A percentile compares a stretch with the other conserved stretches of the same genome.
These are phyloP conservation scores for Purpureocillium takamizusanense DNA, from an alignment of 2,329 filamentous ascomycete species.

Conservation along the genomic window DNA sequence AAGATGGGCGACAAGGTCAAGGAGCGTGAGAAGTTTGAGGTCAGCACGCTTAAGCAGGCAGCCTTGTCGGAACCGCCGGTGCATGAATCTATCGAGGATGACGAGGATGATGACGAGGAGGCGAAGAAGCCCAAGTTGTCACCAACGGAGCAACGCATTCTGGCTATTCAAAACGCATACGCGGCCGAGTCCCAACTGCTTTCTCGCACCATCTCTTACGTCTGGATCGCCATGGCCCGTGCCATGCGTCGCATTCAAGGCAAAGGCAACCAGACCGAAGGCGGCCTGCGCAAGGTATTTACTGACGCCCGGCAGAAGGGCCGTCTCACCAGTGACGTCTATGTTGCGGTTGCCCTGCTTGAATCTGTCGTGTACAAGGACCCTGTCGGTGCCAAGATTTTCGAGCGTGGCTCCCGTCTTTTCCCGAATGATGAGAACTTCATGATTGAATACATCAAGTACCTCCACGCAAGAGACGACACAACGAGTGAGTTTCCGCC, in stretches of 20 bases:
- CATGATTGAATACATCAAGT: slow-evolving; percentile 92
- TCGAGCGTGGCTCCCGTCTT: slow-evolving; percentile 84
- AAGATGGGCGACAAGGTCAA: slow-evolving; percentile 68
- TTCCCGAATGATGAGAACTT: slow-evolving; percentile 93
- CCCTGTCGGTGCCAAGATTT: slow-evolving; percentile 84
- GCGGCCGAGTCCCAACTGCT: slow-evolving; percentile 65
- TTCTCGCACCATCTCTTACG: slow-evolving; percentile 78
- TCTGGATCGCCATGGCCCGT: slow-evolving; percentile 91
- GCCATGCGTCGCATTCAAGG: slow-evolving; percentile 93
- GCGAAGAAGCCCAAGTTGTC: slow-evolving; percentile 34
- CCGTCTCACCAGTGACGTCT: slow-evolving; percentile 86
- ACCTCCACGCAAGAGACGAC: slow-evolving; percentile 85
- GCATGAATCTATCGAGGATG: slow-evolving; percentile 31
- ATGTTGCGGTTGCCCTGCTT: slow-evolving; percentile 84
- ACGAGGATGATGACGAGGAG: slow-evolving; percentile 39
- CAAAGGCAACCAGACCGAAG: slow-evolving; percentile 54
- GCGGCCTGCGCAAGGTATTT: slow-evolving; percentile 83
- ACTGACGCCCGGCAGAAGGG: slow-evolving; percentile 80
- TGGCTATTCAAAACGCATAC: slow-evolving; percentile 56
- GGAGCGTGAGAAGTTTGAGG: slow-evolving; percentile 48
- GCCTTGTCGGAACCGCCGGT: slow-evolving; percentile 26
- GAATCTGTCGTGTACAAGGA: slow-evolving; percentile 97
- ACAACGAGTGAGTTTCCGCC: slow-evolving; percentile 66
- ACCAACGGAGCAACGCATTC: slow-evolving; percentile 55
- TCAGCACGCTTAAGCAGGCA: slow-evolving; percentile 48